Evolutionary conservation across 768 basidiomycete species (phyloP).

Genomic region (Tricholoma furcatifolium): DNA sequence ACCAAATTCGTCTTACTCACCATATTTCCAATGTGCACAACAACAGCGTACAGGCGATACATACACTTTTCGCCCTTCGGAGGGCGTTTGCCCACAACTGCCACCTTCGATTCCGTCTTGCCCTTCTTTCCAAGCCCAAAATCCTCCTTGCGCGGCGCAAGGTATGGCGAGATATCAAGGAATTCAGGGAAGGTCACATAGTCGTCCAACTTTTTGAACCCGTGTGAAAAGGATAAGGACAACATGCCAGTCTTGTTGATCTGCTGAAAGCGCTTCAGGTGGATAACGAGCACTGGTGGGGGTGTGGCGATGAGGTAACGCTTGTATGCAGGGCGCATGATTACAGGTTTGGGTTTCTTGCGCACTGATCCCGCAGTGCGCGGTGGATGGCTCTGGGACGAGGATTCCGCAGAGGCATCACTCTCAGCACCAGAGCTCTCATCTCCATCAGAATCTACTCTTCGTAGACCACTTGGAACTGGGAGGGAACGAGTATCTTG

Average conservation of each 20-base stretch:
- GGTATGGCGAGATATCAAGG: conserved; percentile 82
- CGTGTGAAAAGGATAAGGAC: conserved; percentile 67
- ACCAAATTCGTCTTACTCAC: conserved; percentile 37
- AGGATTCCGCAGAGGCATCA: conserved; percentile 32
- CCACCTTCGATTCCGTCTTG: conserved; percentile 26
- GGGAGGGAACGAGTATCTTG: conserved; percentile 1
- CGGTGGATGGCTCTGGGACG: conserved; percentile 1
- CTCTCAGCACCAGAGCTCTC: conserved; percentile 46
- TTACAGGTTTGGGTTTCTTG: conserved; percentile 50
- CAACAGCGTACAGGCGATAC: conserved; percentile 77
- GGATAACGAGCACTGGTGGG: conserved; percentile 88
- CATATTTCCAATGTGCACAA: conserved; percentile 88
- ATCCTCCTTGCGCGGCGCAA: conserved; percentile 79
- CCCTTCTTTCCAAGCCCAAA: conserved; percentile 48
- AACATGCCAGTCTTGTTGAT: conserved; percentile 59
- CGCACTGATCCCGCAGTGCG: conserved; percentile 4
- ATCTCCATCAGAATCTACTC: conserved; percentile 23
- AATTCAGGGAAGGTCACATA: conserved; percentile 87
- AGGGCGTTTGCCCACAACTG: background rate
- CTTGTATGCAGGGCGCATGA: conserved; percentile 87
- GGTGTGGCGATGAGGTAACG: conserved; percentile 87
- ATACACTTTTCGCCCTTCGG: conserved; percentile 41
- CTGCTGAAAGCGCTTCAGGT: conserved; percentile 95
- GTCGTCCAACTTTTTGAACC: conserved; percentile 90
- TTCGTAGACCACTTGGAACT: background rate